Evolutionary conservation across 2,329 filamentous ascomycete genomes (phyloP), one percentile per base, ranked within the genome.

Genomic region (Cladosporium sp.): DNA sequence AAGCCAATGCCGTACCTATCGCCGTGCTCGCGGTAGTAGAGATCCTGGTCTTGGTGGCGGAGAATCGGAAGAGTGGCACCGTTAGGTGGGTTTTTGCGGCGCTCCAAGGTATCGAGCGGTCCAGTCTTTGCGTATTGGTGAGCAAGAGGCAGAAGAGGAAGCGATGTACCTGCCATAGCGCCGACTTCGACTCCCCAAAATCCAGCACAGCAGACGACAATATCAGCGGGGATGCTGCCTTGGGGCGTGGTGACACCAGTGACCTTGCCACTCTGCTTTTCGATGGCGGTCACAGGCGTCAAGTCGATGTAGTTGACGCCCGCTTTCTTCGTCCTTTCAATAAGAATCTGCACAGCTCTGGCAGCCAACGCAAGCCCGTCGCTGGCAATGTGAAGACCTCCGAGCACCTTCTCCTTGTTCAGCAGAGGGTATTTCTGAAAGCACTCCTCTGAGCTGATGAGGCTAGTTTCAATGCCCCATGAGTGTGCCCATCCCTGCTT

Each of bases 141-240:
- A 0, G 75, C 82, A 52, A 85, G 72, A 3, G 82, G 82, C 0
- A 83, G 72, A 4, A 85, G 65, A 6, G 82, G 82, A 19, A 85
- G 73, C 1, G 75, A 67, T 11, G 83, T 58, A 4, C 74, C 80
- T 38, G 79, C 73, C 80, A 85, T 82, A 5, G 75, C 77, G 18
- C 82, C 82, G 6, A 85, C 70, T 60, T 85, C 81, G 7, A 84
- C 82, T 9, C 82, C 82, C 82, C 82, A 85, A 63, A 85, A 82
- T 0, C 82, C 82, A 6, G 80, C 82, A 54, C 82, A 85, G 1
- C 80, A 84, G 32, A 85, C 65, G 44, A 84, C 71, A 19, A 84
- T 78, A 49, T 85, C 82, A 0, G 81, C 81, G 0, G 76, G 68
- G 17, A 84, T 70, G 0, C 61, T 73, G 18, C 75, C 75, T 3